phyloP scores from a whole-genome alignment of 345 rosid genomes.

The Lagerstroemia speciosa region DNA sequence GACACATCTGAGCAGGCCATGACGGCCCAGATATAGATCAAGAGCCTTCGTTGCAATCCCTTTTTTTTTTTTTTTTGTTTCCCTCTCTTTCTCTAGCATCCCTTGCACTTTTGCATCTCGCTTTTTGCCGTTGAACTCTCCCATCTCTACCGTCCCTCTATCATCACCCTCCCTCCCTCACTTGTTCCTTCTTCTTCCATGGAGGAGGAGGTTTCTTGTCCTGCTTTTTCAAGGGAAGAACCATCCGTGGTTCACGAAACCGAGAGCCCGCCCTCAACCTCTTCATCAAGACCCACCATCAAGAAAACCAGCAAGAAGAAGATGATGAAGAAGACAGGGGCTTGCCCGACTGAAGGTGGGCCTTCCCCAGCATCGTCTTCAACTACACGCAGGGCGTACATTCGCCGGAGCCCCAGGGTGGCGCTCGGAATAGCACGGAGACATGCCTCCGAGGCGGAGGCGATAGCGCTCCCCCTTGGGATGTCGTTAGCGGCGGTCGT shows the following conservation, averaged over 20 bases:
- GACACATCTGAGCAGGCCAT: neutral
- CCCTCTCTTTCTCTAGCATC: too few relatives aligned
- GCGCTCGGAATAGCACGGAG: constrained; percentile 28
- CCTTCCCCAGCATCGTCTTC: neutral
- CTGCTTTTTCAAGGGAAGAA: neutral
- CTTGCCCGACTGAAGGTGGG: neutral
- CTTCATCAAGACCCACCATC: neutral
- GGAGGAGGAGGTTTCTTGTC: constrained; percentile 1
- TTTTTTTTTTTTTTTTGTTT: too few relatives aligned
- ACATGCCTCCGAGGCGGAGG: constrained; percentile 38
- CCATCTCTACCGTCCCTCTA: neutral
- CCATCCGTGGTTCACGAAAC: neutral
- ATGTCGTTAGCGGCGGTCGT: constrained; percentile 89
- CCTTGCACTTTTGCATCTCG: neutral
- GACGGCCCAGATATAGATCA: neutral
- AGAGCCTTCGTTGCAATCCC: neutral
- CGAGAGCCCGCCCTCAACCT: neutral
- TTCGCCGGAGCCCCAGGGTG: constrained; percentile 29
- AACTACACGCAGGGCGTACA: constrained; percentile 11
- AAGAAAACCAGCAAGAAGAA: constrained; percentile 2
- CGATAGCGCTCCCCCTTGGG: constrained; percentile 76
- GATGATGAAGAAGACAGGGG: constrained; percentile 4
- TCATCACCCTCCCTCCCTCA: neutral
- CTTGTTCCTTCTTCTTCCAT: neutral
- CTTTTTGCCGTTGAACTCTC: neutral